A percentile compares a stretch with the other conserved stretches of the same genome.
These are phyloP conservation scores for Colletotrichum limetticola DNA, from an alignment of 2,329 filamentous ascomycete genomes.

Conservation along the genomic window DNA sequence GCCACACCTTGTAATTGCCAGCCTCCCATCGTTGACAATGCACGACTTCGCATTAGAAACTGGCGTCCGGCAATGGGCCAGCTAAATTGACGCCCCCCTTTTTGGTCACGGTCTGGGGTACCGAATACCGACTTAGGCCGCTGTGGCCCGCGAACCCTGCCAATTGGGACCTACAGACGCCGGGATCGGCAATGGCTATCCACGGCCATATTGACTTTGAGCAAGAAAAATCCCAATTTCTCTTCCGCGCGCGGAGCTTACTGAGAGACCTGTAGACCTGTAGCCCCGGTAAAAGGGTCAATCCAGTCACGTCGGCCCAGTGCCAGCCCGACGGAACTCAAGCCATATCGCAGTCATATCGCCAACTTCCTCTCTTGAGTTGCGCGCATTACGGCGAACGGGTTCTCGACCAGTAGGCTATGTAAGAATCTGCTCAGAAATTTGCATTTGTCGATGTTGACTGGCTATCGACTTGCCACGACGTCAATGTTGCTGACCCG, in stretches of 20 bases:
- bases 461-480: constrained; percentile 7
- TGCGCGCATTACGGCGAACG: not conserved
- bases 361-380: not conserved
- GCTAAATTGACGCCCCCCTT: constrained; percentile 1
- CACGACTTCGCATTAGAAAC: constrained; percentile 6
- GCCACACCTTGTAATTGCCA: not conserved
- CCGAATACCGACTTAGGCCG: constrained; percentile 24
- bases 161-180: constrained; percentile 25
- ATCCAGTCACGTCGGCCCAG: not conserved
- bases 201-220: constrained; percentile 29
- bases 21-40: not conserved
- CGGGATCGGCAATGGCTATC: constrained; percentile 35
- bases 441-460: not conserved
- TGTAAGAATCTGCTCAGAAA: constrained; percentile 8
- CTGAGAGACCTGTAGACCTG: constrained; percentile 17
- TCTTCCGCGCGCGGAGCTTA: constrained; percentile 35
- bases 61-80: constrained; percentile 14
- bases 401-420: not conserved
- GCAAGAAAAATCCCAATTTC: constrained; percentile 29
- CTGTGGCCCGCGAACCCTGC: constrained; percentile 19
- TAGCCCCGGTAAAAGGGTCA: constrained; percentile 13
- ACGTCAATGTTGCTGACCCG: constrained; percentile 36
- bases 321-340: not conserved
- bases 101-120: constrained; percentile 26
- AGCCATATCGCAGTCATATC: not conserved